phyloP scores from a whole-genome alignment of 2,329 filamentous ascomycete genomes.

The Aspergillus sclerotialis region DNA sequence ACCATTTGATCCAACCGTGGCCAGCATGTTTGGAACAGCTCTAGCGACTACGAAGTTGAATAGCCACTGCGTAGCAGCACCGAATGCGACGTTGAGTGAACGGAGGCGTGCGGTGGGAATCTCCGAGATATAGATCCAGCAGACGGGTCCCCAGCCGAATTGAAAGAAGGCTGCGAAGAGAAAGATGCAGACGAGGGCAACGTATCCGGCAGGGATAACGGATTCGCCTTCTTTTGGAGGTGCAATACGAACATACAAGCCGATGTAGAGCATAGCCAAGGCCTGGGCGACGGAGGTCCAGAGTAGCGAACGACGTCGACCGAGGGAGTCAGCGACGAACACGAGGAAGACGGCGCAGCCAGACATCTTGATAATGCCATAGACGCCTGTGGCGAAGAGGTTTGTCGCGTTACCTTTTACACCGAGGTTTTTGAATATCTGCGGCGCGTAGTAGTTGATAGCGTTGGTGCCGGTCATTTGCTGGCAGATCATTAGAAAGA shows the following conservation, averaged over 20 bases:
- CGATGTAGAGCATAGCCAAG: slow-evolving; percentile 61
- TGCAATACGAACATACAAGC: slow-evolving; percentile 53
- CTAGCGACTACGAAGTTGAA: slow-evolving; percentile 68
- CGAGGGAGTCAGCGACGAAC: slow-evolving; percentile 63
- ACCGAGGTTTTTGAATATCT: slow-evolving; percentile 61
- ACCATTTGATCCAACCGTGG: slow-evolving; percentile 42
- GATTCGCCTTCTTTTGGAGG: slow-evolving; percentile 44
- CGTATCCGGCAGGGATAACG: slow-evolving; percentile 61
- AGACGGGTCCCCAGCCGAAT: slow-evolving; percentile 63
- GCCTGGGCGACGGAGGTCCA: slow-evolving; percentile 60
- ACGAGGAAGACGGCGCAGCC: slow-evolving; percentile 59
- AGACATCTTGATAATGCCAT: slow-evolving; percentile 63
- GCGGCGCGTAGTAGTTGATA: slow-evolving; percentile 63
- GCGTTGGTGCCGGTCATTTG: slow-evolving; percentile 51
- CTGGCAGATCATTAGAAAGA: slow-evolving; percentile 48
- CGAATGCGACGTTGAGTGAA: slow-evolving; percentile 61
- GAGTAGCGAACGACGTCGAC: slow-evolving; percentile 55
- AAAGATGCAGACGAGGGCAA: slow-evolving; percentile 65
- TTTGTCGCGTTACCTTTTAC: slow-evolving; percentile 50
- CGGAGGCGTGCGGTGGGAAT: slow-evolving; percentile 62
- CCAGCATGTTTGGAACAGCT: slow-evolving; percentile 62
- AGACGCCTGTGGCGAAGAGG: slow-evolving; percentile 67
- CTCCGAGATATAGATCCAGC: slow-evolving; percentile 67
- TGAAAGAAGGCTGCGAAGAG: slow-evolving; percentile 66
- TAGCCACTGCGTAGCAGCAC: slow-evolving; percentile 63